These are phyloP conservation scores for Telfairia occidentalis DNA, from an alignment of 331 rosid genomes.

Conservation along the genomic window DNA sequence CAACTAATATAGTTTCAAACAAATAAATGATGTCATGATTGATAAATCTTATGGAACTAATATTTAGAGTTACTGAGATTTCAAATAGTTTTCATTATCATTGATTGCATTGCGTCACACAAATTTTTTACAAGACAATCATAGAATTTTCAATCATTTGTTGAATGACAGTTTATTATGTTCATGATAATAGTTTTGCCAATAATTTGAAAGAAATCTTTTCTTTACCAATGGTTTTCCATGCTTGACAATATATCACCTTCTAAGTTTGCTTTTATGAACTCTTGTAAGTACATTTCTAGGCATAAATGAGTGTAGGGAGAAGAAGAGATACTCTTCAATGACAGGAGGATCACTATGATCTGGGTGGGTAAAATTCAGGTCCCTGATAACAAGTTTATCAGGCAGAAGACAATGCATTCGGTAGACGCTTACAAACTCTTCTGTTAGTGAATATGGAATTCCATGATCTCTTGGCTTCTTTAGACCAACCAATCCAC, in stretches of 20 bases:
- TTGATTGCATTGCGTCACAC: not conserved
- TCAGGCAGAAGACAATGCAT: slow-evolving; percentile 71
- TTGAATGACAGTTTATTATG: not conserved
- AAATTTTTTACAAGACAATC: not conserved
- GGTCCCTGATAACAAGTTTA: slow-evolving; percentile 39
- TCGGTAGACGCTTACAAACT: slow-evolving; percentile 67
- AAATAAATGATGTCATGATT: not conserved
- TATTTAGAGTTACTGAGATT: not conserved
- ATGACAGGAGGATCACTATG: slow-evolving; percentile 37
- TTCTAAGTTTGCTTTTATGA: not conserved
- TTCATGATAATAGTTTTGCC: not conserved
- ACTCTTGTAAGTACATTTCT: not conserved
- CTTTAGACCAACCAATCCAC: slow-evolving; percentile 59
- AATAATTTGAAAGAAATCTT: not conserved
- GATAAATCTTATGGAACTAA: not conserved
- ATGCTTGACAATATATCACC: not conserved
- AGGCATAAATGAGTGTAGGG: not conserved
- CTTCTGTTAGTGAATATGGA: slow-evolving; percentile 71
- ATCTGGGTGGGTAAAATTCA: slow-evolving; percentile 17
- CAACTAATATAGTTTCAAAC: not conserved
- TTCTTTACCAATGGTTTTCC: not conserved
- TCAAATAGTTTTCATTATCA: not conserved
- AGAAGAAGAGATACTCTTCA: slow-evolving; percentile 31
- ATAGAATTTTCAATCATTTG: not conserved
- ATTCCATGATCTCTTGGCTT: slow-evolving; percentile 66